Base-by-base conservation (phyloP, 495 filamentous ascomycete species). In the Aspergillus leporis region DNA sequence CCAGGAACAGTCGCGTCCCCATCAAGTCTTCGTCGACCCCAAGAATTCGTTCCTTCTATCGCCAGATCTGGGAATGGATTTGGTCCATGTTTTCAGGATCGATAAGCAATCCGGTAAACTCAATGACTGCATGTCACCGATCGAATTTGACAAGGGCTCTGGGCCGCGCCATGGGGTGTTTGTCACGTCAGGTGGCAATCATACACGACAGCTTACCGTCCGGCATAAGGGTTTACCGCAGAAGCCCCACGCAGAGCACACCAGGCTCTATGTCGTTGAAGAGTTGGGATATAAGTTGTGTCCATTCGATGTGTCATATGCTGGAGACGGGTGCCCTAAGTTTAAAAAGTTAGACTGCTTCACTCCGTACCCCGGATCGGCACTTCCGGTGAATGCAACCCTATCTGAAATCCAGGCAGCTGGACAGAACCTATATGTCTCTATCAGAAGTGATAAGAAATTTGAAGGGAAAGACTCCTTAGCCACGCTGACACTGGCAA, bases 41-140 rank as follows among this genome's bases (percentile, higher is more conserved):
- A 87, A 85, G 0, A 83, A 78, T 0, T 65, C 74, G 22, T 92
- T 84, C 72, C 63, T 90, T 18, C 59, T 91, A 0, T 77, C 85
- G 8, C 87, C 90, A 10, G 90, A 93, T 57, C 75, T 93, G 6
- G 89, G 90, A 50, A 78, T 85, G 18, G 90, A 93, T 64, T 64
- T 87, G n/a, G 59, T 92, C 45, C 85, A 84, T 54, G 71, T 91
- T 41, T 90, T 84, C 70, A 62, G 65, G 28, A 82, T 87, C 58
- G 71, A 85, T 54, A 68, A 69, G 16, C 47, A 53, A 14, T 78
- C 69, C 5, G 74, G 74, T 4, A 48, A 62, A 3, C 58, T 79
- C 2, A 41, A 47, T 1, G 22, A 53, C 19, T 76, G 73, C 55
- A 48, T 53, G n/a, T 30, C 75, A 12, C 63, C 66, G 22, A 69